Evolutionary conservation across 768 basidiomycete genomes (phyloP), one percentile per base, ranked within the genome.

Genomic region (Amanita brunnescens): DNA sequence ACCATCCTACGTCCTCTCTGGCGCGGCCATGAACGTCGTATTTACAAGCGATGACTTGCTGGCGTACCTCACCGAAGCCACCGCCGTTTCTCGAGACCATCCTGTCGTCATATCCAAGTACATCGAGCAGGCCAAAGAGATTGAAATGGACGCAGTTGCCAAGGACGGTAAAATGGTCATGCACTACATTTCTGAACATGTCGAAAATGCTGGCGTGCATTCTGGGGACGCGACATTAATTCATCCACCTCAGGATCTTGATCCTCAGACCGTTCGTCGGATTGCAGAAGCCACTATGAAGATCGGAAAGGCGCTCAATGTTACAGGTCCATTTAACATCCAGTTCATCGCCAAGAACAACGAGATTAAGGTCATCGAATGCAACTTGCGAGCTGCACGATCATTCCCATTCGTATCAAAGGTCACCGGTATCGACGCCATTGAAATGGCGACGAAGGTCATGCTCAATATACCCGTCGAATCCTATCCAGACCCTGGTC

Each of bases 261-360:
- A 97, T 69, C 95, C 94, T 3, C 84, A 91, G 64, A 98, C 95
- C 5, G 92, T 99, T 44, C 81, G 87, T 47, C 91, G 91, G 62
- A 97, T 99, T 60, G 93, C 93, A 66, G 90, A 93, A 62, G 96
- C 96, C 6, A 98, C 95, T 1, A 85, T 83, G 37, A 99, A 98
- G 76, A 98, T 99, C 55, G 96, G 92, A 26, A 89, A 93, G 53
- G 95, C 96, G 12, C 80, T 99, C 52, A 96, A 98, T 64, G 94
- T 98, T 41, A 97, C 95, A 5, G 96, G 95, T 5, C 95, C 95
- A 1, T 98, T 87, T 81, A 99, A 99, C 65, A 99, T 99, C 64
- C 95, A 99, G 73, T 97, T 99, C 71, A 97, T 99, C 60, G 95
- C 95, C 46, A 99, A 99, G 80, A 89, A 99, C 72, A 98, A 97